Percentiles rank a stretch among this genome's conserved stretches.
phyloP scores from a whole-genome alignment of 257 asterid genomes.

The Dorcoceras hygrometricum region DNA sequence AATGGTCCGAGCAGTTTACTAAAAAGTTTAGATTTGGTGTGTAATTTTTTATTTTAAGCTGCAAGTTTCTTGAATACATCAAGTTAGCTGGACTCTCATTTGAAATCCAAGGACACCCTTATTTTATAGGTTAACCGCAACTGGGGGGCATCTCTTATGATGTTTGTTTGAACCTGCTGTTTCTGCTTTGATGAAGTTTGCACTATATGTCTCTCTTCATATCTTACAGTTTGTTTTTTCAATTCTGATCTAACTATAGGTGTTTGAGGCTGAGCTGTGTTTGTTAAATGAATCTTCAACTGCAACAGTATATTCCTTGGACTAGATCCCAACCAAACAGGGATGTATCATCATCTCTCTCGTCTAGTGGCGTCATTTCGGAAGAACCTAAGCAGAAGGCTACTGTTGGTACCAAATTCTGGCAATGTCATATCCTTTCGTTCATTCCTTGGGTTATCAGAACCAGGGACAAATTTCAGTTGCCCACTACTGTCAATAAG shows the following conservation, averaged over 20 bases:
- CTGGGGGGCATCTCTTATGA: background rate
- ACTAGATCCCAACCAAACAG: constrained; percentile 42
- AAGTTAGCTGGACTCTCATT: background rate
- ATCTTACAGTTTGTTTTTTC: background rate
- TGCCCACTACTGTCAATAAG: constrained; percentile 77
- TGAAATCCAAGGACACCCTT: background rate
- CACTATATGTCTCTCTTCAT: background rate
- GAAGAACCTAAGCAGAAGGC: constrained; percentile 39
- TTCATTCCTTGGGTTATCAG: constrained; percentile 60
- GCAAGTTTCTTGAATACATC: background rate
- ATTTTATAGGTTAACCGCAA: background rate
- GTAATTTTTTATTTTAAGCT: background rate
- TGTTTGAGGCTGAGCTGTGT: constrained; percentile 26
- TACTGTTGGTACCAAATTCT: constrained; percentile 37
- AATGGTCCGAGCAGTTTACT: too few relatives aligned
- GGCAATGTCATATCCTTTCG: constrained; percentile 50
- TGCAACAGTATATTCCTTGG: constrained; percentile 51
- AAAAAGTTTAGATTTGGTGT: too few relatives aligned
- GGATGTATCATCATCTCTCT: constrained; percentile 41
- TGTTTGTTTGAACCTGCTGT: background rate
- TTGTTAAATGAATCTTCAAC: constrained; percentile 43
- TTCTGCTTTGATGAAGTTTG: background rate
- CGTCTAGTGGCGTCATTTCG: constrained; percentile 32
- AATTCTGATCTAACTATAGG: constrained; percentile 11
- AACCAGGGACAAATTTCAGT: constrained; percentile 46